Evolutionary conservation across 2,329 filamentous ascomycete species (phyloP).

Genomic region (Sodiomyces alkalinus): DNA sequence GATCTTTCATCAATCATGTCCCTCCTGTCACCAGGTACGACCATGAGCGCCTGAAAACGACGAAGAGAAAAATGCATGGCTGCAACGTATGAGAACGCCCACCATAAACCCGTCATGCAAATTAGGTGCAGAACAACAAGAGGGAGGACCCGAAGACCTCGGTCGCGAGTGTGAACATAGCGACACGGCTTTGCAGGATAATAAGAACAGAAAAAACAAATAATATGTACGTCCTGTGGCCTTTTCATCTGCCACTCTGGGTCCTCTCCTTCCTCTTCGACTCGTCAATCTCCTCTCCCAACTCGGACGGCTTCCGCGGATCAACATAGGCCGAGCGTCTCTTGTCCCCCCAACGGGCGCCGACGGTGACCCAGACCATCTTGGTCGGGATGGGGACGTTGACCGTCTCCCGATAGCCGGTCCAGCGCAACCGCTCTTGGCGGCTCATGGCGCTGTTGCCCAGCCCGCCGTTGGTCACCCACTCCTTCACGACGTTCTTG

Average conservation of each 20-base stretch:
- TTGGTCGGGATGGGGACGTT: conserved; percentile 37
- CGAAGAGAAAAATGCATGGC: too few relatives aligned
- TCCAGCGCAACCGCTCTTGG: conserved; percentile 40
- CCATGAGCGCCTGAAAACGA: too few relatives aligned
- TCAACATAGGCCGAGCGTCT: conserved; percentile 40
- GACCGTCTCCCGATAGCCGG: conserved; percentile 39
- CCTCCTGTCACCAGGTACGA: too few relatives aligned
- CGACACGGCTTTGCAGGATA: too few relatives aligned
- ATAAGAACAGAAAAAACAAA: too few relatives aligned
- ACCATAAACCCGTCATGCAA: too few relatives aligned
- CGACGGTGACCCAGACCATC: conserved; percentile 54
- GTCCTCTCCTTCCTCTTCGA: conserved; percentile 13
- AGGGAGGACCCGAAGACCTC: too few relatives aligned
- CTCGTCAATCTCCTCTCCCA: conserved; percentile 39
- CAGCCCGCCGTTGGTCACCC: conserved; percentile 54
- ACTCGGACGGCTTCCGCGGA: conserved; percentile 33
- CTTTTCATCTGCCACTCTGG: not conserved
- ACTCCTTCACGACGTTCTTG: conserved; percentile 51
- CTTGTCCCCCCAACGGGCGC: conserved; percentile 44
- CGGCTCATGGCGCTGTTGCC: conserved; percentile 48
- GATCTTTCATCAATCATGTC: too few relatives aligned
- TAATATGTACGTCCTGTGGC: too few relatives aligned
- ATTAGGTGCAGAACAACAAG: too few relatives aligned
- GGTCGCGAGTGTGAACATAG: too few relatives aligned
- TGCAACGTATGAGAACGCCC: too few relatives aligned